Evolutionary conservation across 2,329 filamentous ascomycete species (phyloP), one percentile per base, ranked within the genome.

Genomic region (Drechslerella dactyloides): DNA sequence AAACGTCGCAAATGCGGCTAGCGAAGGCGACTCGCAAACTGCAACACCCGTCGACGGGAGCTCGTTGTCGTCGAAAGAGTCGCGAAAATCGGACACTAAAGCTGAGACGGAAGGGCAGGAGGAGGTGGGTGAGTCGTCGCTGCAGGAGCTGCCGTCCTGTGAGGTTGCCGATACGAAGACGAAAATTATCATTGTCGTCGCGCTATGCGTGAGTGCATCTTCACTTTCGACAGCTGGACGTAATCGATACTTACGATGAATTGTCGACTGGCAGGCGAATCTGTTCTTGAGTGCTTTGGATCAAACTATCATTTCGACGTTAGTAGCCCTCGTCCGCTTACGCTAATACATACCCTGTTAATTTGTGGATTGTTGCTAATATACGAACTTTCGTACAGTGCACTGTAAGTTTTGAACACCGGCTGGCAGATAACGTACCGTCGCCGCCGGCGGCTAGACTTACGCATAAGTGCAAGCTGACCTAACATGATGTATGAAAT

Each of bases 221-320:
- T 48, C 13, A 13, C n/a, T 21, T n/a, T 30, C 1, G 23, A 6
- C 37, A 52, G 10, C 15, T 44, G 37, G 15, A 64, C 24, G 19
- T 13, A 35, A 33, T 19, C 17, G n/a, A 17, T 57, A 19, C 61
- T 42, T 44, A 40, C 19, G n/a, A 10, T 19, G 8, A 2, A 48
- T 48, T 46, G 24, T 64, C 23, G 19, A 33, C 3, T 33, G 33
- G 40, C 44, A 77, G 76, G 53, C 75, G 55, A 76, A 76, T 42
- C 73, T 76, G 6, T 76, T 77, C 69, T 50, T 77, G 17, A 73
- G 75, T 48, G 75, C 76, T 21, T 58, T 77, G 19, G 76, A 77
- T 46, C 75, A 76, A 56, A 77, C 75, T 35, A 76, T 77, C 17
- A 75, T 75, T n/a, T 60, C 68, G 27, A 72, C 68, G 68, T 72